Conservation (phyloP, 352 stramenopile species). For the Phytophthora tentaculata region DNA sequence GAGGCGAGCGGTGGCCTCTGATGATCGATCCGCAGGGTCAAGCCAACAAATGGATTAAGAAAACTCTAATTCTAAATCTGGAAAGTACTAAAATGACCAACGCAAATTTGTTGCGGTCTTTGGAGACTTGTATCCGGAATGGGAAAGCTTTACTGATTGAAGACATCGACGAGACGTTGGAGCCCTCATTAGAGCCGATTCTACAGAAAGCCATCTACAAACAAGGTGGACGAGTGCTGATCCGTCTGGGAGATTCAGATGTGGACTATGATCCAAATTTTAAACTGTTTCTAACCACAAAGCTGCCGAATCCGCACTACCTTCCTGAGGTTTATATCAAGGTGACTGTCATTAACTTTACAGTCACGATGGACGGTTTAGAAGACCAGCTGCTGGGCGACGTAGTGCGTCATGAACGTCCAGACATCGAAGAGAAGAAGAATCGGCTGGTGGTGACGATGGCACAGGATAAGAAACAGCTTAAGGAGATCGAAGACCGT, state of each 20-base stretch:
- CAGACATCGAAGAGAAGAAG: conserved; percentile 95
- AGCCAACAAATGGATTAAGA: conserved; percentile 96
- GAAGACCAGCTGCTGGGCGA: conserved; percentile 94
- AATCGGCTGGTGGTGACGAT: conserved; percentile 93
- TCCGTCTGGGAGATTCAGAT: conserved; percentile 92
- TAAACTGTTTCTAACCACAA: conserved; percentile 94
- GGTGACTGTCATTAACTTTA: conserved; percentile 97
- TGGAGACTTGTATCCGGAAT: conserved; percentile 94
- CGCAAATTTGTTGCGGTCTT: conserved; percentile 85
- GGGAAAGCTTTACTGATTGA: conserved; percentile 92
- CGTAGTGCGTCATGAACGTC: conserved; percentile 91
- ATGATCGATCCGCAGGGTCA: conserved; percentile 96
- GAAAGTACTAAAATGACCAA: conserved; percentile 93
- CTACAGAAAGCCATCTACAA: conserved; percentile 95
- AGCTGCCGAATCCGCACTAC: conserved; percentile 95
- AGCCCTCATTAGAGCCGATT: conserved; percentile 93
- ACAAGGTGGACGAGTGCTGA: conserved; percentile 87
- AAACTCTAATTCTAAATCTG: conserved; percentile 71
- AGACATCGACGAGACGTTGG: conserved; percentile 92
- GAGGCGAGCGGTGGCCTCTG: conserved; percentile 92
- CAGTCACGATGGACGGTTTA: conserved; percentile 93
- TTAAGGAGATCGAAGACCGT: conserved; percentile 93
- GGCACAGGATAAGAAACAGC: conserved; percentile 92
- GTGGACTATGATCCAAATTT: conserved; percentile 94
- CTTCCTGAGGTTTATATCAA: conserved; percentile 96